Evolutionary conservation across 2,329 filamentous ascomycete species (phyloP), one percentile per base, ranked within the genome.

Genomic region (Trichoderma sp.): DNA sequence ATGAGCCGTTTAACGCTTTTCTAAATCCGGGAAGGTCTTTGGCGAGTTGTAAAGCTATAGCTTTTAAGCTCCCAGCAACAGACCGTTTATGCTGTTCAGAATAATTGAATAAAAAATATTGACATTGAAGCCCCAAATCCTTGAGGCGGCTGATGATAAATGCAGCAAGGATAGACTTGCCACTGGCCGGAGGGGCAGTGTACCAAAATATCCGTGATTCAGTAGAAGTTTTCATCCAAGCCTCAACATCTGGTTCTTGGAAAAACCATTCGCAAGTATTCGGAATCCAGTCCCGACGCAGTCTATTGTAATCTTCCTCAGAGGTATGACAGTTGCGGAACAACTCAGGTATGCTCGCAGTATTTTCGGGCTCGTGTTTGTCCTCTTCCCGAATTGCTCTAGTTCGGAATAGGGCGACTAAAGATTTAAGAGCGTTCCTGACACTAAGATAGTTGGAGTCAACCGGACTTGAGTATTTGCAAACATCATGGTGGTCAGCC

Each of bases 401-500:
- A 13, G 32, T 26, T 10, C 32, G 55, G 1, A 37, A 13, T 16
- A n/a, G 6, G 1, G 55, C 14, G 5, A 58, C 32, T 10, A 58
- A 3, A 1, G 55, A 58, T 16, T 58, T 61, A 11, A 68, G 28
- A 14, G 58, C 58, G n/a, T 68, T 61, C 7, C 58, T 59, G 11
- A 68, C 49, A 2, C 54, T 55, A 4, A 24, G 18, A 18, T 63
- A 68, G 4, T 68, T 63, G 11, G 46, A n/a, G 30, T 68, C 58
- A 2, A 14, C 11, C 21, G 24, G 24, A 26, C 39, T 43, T 7
- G 30, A 30, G 18, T 56, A 68, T n/a, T 68, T 68, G 58, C 66
- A 68, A 8, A 68, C 43, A 4, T n/a, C 26, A 8, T 18, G 46
- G n/a, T 68, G 66, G 18, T 68, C 51, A 13, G 66, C 66, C 26